Base-by-base conservation (phyloP, 371 early-diverging fungal species). In the Apophysomyces sp. region DNA sequence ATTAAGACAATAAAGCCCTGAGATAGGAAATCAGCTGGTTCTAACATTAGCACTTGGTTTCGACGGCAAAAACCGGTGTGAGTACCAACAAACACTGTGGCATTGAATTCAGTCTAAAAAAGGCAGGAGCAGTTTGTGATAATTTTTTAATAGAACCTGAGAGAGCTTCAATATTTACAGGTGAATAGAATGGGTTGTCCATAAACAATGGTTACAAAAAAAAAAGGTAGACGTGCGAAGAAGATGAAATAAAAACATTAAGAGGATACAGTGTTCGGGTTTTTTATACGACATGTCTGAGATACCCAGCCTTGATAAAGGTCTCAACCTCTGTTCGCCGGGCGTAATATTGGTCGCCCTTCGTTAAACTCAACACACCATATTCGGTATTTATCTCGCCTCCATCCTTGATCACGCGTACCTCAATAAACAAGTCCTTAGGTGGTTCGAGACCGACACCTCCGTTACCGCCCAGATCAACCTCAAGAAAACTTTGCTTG, bases 381-480 rank as follows among this genome's bases (percentile, higher is more conserved):
- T 78, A 88, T 62, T 94, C 95, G 0, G 95, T 92, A 51, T 86
- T 83, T 39, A 96, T 89, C 69, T 93, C 91, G 27, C 97, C 97
- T 57, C 91, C 89, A 61, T 96, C 96, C 60, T 81, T 82, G 39
- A 93, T 51, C 2, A 96, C 97, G 13, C 97, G 78, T 16, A 96
- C 92, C 62, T 92, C 91, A 26, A 94, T 89, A 69, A 89, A 94
- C 66, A 94, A 68, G 61, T 97, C 96, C 63, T 85, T 83, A 2
- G 97, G 97, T 26, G 97, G 97, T 3, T 88, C 78, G 41, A 90
- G 79, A 44, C 90, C 86, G 30, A 76, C 74, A 26, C 91, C 84
- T 55, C 90, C 86, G 60, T 79, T 73, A 29, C 91, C 84, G 27
- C 89, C 88, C 68, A 95, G 66, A 71, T 95, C 95, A 0, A 94